A percentile compares a stretch with the other conserved stretches of the same genome.
These are phyloP conservation scores for Penicillium thymicola DNA, from an alignment of 2,329 filamentous ascomycete species.

Conservation along the genomic window DNA sequence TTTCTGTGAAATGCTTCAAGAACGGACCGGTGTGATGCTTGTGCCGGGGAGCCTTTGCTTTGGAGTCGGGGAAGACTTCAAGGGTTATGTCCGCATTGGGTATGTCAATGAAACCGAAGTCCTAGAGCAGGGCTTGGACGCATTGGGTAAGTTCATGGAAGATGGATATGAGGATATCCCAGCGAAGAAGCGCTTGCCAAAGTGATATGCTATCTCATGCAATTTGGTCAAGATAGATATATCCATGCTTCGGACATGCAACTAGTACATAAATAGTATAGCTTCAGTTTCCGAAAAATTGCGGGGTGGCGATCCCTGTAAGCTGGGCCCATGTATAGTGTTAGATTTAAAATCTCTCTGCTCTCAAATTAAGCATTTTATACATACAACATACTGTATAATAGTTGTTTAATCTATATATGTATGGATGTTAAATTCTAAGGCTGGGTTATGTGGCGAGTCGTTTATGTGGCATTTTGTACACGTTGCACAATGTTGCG, in stretches of 20 bases:
- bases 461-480: too few species aligned
- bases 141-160: constrained; percentile 53
- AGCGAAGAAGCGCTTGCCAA: constrained; percentile 19
- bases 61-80: constrained; percentile 62
- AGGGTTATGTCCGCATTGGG: constrained; percentile 73
- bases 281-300: not conserved
- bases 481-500: not conserved
- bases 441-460: not conserved
- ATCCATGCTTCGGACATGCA: not conserved
- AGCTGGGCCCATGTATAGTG: not conserved
- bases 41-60: constrained; percentile 73
- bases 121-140: constrained; percentile 63
- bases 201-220: not conserved
- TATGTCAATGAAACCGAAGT: constrained; percentile 70
- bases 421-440: not conserved
- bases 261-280: not conserved
- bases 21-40: constrained; percentile 69
- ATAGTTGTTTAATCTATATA: too few species aligned
- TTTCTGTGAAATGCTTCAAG: constrained; percentile 67
- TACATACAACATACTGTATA: too few species aligned
- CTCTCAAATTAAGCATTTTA: not conserved
- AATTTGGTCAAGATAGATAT: not conserved
- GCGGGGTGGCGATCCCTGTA: not conserved
- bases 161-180: constrained; percentile 54
- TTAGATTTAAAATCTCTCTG: not conserved